phyloP scores from a whole-genome alignment of 331 rosid genomes.

The Malus hybrid region DNA sequence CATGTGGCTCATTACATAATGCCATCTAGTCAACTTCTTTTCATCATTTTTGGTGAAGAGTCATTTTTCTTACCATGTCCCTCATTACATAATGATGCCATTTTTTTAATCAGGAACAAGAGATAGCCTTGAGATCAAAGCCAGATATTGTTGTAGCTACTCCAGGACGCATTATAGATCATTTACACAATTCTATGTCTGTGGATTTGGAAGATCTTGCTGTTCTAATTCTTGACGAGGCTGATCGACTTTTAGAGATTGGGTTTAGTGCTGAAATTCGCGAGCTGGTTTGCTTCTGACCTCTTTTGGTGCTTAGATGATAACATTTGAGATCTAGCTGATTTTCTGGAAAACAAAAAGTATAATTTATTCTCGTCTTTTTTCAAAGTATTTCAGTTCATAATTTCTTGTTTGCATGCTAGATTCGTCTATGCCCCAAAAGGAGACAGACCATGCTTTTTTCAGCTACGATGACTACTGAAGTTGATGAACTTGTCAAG shows the following conservation, averaged over 20 bases:
- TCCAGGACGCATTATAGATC: constrained; percentile 98
- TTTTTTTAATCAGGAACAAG: constrained; percentile 63
- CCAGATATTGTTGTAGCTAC: constrained; percentile 99
- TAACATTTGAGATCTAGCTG: background rate
- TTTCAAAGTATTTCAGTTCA: too few relatives aligned
- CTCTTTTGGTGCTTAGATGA: background rate
- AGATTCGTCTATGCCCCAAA: constrained; percentile 78
- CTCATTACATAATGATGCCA: background rate
- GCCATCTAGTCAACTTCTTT: background rate
- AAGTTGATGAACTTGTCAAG: constrained; percentile 78
- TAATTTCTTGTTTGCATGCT: background rate
- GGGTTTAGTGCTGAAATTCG: constrained; percentile 91
- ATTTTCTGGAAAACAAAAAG: background rate
- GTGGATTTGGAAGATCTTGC: constrained; percentile 96
- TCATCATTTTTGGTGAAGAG: background rate
- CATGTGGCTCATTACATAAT: background rate
- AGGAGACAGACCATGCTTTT: constrained; percentile 98
- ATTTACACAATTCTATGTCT: constrained; percentile 91
- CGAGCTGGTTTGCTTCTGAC: constrained; percentile 52
- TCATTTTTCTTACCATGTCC: too few relatives aligned
- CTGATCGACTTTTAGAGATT: constrained; percentile 95
- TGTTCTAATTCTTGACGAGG: constrained; percentile 94
- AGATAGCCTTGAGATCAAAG: constrained; percentile 81
- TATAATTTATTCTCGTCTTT: too few relatives aligned
- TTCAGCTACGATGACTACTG: constrained; percentile 97